Base-by-base conservation (phyloP, 164 flowering plant genomes). In the Kalanchoe fedtschenkoi region DNA sequence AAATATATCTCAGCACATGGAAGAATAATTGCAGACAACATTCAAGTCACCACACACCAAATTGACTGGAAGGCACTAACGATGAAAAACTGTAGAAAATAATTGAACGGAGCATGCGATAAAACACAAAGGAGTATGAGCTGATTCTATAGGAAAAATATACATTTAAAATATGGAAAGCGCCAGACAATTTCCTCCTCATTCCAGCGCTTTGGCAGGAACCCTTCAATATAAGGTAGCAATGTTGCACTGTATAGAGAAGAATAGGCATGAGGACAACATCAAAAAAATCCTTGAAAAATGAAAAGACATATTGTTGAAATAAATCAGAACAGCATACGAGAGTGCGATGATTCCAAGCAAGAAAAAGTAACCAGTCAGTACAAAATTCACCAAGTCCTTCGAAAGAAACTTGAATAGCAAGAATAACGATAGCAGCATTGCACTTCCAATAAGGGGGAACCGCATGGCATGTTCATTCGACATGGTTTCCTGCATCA, bases 401-500 rank as follows among this genome's bases (percentile, higher is more conserved):
- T 90, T 90, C 5, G 97, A 87, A 22, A 93, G 73, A 66, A 93
- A 93, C 81, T 93, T 93, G 80, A 93, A 93, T 37, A 93, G 95
- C 60, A 90, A 72, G 77, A 93, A 93, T 51, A 93, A 70, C 17
- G 96, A 90, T 41, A 93, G 70, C 64, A 90, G 77, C 96, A 93
- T 83, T 15, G 96, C 99, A 81, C 99, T 93, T 46, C 96, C 99
- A 69, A 93, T 86, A 65, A 93, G 81, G 16, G 99, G 99, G 44
- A 90, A 93, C 34, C 97, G 85, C 96, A 93, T 88, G 3, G 97
- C 99, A 77, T 90, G 99, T 66, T 87, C 97, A 61, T 83, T 85
- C 30, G 99, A 93, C 99, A 93, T 93, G 3, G 96, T 90, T 71
- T 93, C 99, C 99, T 93, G 80, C 74, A 78, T 26, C 41, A 69